Evolutionary conservation across 2,329 filamentous ascomycete genomes (phyloP), one percentile per base, ranked within the genome.

Genomic region (Lachnellula willkommii): DNA sequence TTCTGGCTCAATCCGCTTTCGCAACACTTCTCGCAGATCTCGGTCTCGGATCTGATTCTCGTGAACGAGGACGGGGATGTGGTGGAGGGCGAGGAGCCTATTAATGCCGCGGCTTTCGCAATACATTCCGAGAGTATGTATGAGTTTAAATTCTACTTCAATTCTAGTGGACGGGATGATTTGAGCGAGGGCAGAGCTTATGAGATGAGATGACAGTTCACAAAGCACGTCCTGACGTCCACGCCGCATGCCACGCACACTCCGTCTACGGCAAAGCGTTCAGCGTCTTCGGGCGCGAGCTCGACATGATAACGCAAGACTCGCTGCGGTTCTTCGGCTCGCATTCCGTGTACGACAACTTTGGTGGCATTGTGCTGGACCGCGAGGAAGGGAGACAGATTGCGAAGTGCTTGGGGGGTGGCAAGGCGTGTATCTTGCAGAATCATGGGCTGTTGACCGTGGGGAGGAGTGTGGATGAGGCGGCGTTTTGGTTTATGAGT

Each of bases 1-100:
- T 72, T 73, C 55, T 73, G 70, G 59, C 81, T 88, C 4, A 87
- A 87, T 61, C 84, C 84, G 0, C 84, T 87, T 54, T 83, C 83
- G 11, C 76, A 82, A 1, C 77, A 81, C 2, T 87, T 85, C 70
- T 79, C 79, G 5, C 72, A 82, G 53, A 81, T 88, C 52, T 82
- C 79, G 48, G 76, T 78, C 0, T 84, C 80, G 0, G 83, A 88
- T 60, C 74, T 89, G 12, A 86, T 88, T 52, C 79, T 80, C 15
- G 84, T 88, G 1, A 76, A 85, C 62, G 77, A 84, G 56, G 66
- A 76, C 0, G 84, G 85, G 2, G 71, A 80, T 20, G 77, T 88
- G 32, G 79, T 88, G 22, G 82, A 80, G n/a, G 84, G 84, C 3
- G 84, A 83, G 1, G 73, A 72, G 64, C 67, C 59, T n/a, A 71